phyloP scores from a whole-genome alignment of 228 moss, liverwort and hornwort genomes.

The Sphagnum fallax region DNA sequence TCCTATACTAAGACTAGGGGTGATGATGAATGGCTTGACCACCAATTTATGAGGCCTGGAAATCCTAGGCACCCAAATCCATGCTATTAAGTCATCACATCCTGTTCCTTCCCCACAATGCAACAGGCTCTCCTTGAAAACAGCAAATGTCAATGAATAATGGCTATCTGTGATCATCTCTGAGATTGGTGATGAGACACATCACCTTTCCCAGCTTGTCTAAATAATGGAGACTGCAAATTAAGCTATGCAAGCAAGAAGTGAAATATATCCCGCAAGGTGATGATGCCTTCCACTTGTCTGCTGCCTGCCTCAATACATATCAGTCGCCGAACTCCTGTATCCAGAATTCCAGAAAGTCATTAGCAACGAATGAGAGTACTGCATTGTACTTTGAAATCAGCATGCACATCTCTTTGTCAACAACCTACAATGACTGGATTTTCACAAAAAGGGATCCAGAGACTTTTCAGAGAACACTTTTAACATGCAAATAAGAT shows the following conservation, averaged over 20 bases:
- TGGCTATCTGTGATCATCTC: not conserved
- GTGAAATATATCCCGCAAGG: constrained; percentile 89
- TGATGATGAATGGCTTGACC: not conserved
- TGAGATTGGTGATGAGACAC: not conserved
- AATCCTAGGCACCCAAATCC: not conserved
- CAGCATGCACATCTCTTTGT: too few species aligned
- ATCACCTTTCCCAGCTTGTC: not conserved
- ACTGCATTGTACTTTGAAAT: too few species aligned
- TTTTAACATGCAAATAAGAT: not conserved
- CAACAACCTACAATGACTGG: too few species aligned
- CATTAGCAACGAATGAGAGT: too few species aligned
- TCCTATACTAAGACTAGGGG: not conserved
- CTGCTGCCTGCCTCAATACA: constrained; percentile 95
- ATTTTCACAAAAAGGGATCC: not conserved
- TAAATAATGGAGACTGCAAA: not conserved
- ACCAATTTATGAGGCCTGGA: not conserved
- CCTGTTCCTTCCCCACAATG: not conserved
- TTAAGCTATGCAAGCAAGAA: constrained; percentile 48
- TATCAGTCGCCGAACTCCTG: constrained; percentile 88
- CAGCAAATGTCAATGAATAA: not conserved
- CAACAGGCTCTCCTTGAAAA: not conserved
- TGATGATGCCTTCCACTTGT: constrained; percentile 90
- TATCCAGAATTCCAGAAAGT: too few species aligned
- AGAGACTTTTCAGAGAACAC: not conserved
- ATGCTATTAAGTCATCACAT: not conserved